Conservation (phyloP, 106 monocot genomes). For the Allium cepa region DNA sequence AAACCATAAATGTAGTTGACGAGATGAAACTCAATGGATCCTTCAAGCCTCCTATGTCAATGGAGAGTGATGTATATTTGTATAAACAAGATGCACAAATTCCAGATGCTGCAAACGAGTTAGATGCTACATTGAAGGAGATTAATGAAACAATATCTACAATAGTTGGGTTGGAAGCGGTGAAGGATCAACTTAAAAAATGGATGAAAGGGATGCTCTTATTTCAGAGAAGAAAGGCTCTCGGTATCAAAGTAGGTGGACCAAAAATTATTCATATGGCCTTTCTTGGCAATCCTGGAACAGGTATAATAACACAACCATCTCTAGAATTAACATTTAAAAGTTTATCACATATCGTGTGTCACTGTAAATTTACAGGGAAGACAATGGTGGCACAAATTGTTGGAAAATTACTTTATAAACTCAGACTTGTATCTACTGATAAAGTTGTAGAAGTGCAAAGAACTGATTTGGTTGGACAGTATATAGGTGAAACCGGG, state of each 20-base stretch:
- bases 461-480: conserved; percentile 6
- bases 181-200: background rate
- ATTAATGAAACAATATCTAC: no score
- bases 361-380: background rate
- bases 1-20: no score
- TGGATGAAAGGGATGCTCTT: background rate
- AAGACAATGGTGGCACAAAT: conserved; percentile 4
- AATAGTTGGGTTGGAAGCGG: no score
- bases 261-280: background rate
- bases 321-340: background rate
- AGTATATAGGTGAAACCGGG: conserved; percentile 1
- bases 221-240: background rate
- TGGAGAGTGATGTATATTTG: no score
- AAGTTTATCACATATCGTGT: background rate
- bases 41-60: no score
- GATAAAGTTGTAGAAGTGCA: conserved; percentile 5
- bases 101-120: no score
- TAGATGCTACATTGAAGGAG: no score
- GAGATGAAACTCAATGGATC: no score
- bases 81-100: no score
- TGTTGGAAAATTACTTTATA: conserved; percentile 1
- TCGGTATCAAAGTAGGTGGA: background rate
- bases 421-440: conserved; percentile 1
- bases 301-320: background rate
- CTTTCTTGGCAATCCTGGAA: conserved; percentile 5